These are phyloP conservation scores for Salvia hispanica DNA, from an alignment of 257 asterid species.

Conservation along the genomic window DNA sequence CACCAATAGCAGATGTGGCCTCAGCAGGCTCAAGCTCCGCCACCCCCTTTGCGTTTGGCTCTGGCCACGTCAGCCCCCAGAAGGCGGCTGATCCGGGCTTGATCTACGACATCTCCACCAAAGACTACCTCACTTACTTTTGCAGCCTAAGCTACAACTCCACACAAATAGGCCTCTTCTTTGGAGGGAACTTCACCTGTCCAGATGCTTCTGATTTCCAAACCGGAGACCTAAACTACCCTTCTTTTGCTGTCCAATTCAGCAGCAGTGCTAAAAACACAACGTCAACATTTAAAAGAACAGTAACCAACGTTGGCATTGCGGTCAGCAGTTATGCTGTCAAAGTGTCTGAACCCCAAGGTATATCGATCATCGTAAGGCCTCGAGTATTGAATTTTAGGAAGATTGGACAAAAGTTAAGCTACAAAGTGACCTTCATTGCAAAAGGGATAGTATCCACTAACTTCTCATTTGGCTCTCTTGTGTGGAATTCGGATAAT, in stretches of 20 bases:
- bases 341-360: constrained; percentile 46
- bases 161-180: constrained; percentile 48
- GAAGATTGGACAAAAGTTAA: constrained; percentile 49
- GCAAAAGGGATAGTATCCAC: constrained; percentile 31
- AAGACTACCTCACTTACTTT: constrained; percentile 53
- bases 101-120: constrained; percentile 50
- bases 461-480: constrained; percentile 52
- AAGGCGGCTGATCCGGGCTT: constrained; percentile 72
- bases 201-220: constrained; percentile 34
- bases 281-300: constrained; percentile 48
- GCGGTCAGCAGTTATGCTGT: constrained; percentile 44
- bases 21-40: constrained; percentile 40
- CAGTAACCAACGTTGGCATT: constrained; percentile 65
- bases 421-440: constrained; percentile 51
- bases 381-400: constrained; percentile 53
- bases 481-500: constrained; percentile 51
- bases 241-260: constrained; percentile 61
- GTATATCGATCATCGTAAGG: constrained; percentile 45
- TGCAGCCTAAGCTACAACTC: constrained; percentile 67
- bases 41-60: constrained; percentile 62
- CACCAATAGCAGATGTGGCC: constrained; percentile 54
- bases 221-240: constrained; percentile 73
- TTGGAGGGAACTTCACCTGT: constrained; percentile 47
- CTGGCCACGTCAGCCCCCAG: constrained; percentile 70
- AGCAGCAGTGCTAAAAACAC: constrained; percentile 23